A percentile compares a stretch with the other conserved stretches of the same genome.
Conservation (phyloP, 257 asterid species). For the Knoxia roxburghii region DNA sequence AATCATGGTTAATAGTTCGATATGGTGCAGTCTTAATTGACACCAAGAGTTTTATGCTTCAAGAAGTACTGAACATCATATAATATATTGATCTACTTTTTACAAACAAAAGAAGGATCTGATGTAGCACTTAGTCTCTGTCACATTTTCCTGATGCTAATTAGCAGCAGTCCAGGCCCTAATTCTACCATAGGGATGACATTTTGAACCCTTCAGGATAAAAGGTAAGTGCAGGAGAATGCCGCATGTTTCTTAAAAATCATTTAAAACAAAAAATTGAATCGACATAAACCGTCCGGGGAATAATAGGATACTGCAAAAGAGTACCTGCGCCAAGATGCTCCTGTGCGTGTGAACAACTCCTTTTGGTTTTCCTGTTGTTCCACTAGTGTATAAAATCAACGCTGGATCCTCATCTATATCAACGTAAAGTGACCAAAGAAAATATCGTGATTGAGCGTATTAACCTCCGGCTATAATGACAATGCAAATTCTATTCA, state of each 20-base stretch:
- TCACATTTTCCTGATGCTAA: background rate
- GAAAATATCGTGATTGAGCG: slow-evolving; percentile 1
- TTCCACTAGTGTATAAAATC: slow-evolving; percentile 91
- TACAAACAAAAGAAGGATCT: background rate
- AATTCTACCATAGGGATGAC: background rate
- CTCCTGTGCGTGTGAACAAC: slow-evolving; percentile 94
- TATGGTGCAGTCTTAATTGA: background rate
- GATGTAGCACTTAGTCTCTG: background rate
- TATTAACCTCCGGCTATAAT: slow-evolving; percentile 9
- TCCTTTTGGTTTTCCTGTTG: slow-evolving; percentile 99
- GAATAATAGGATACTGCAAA: no score
- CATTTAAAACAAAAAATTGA: background rate
- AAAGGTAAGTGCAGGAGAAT: background rate
- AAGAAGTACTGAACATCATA: background rate
- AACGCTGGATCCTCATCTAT: slow-evolving; percentile 82
- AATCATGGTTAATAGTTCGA: slow-evolving; percentile 4
- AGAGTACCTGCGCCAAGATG: slow-evolving; percentile 75
- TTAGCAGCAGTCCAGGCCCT: background rate
- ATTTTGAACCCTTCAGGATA: background rate
- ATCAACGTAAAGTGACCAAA: slow-evolving; percentile 20
- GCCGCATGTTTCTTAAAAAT: background rate
- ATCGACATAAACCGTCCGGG: background rate
- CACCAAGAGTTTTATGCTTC: background rate
- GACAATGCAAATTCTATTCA: slow-evolving; percentile 6
- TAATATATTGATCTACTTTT: background rate